These are phyloP conservation scores for Xylaria arbuscula DNA, from an alignment of 2,329 filamentous ascomycete genomes.

Conservation along the genomic window DNA sequence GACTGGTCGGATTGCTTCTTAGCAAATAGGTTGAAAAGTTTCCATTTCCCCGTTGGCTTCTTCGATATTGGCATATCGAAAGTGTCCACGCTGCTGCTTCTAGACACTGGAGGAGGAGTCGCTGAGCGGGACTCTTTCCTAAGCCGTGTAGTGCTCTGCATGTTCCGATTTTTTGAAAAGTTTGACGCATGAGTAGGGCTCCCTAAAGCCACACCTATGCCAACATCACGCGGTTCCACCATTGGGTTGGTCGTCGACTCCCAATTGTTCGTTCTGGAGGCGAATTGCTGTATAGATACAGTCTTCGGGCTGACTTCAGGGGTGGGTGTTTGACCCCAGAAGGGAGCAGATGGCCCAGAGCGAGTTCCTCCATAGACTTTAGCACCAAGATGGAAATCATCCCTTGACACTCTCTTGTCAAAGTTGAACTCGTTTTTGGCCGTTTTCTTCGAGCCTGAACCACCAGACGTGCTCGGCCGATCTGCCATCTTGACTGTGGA, in stretches of 20 bases:
- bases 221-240: conserved; percentile 54
- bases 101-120: conserved; percentile 41
- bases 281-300: conserved; percentile 46
- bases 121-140: conserved; percentile 34
- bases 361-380: conserved; percentile 49
- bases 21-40: conserved; percentile 67
- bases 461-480: conserved; percentile 58
- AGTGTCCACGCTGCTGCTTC: conserved; percentile 39
- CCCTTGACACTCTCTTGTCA: conserved; percentile 60
- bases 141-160: conserved; percentile 34
- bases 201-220: conserved; percentile 79
- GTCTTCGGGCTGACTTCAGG: conserved; percentile 56
- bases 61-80: conserved; percentile 50
- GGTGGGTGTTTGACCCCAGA: conserved; percentile 57
- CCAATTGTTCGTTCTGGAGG: conserved; percentile 51
- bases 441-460: conserved; percentile 48
- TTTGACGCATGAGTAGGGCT: conserved; percentile 67
- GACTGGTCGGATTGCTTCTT: conserved; percentile 54
- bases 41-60: conserved; percentile 67
- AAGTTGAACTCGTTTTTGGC: conserved; percentile 47
- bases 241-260: conserved; percentile 58
- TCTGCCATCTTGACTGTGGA: conserved; percentile 48
- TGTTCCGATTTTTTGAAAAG: conserved; percentile 41
- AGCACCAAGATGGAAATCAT: conserved; percentile 54
- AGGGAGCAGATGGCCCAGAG: conserved; percentile 55